Evolutionary conservation across 805 yeast genomes (phyloP).

Genomic region (Starmerella cellae): DNA sequence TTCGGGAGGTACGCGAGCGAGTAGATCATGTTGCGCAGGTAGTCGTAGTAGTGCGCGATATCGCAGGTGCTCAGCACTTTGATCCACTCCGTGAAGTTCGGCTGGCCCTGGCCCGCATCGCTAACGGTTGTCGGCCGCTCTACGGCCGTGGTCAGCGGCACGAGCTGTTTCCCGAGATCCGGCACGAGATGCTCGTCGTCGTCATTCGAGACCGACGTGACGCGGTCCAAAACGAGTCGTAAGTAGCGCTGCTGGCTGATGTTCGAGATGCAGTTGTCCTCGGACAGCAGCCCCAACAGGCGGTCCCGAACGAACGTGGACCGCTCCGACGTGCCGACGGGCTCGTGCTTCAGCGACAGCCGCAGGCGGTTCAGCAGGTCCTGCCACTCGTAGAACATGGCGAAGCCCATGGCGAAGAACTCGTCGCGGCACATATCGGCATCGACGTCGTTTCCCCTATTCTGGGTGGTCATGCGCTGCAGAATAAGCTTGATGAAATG

Average conservation of each 20-base stretch:
- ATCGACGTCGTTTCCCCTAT: not conserved
- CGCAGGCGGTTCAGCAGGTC: not conserved
- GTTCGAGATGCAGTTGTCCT: not conserved
- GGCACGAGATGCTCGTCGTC: no score
- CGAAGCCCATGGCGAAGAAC: not conserved
- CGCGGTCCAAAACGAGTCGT: not conserved
- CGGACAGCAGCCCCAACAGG: not conserved
- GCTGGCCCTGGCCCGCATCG: no score
- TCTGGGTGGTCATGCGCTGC: not conserved
- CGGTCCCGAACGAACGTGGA: not conserved
- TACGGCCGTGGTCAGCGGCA: not conserved
- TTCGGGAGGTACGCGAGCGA: not conserved
- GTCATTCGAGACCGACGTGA: not conserved
- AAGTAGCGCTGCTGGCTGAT: not conserved
- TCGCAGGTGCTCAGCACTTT: not conserved
- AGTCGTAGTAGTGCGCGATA: not conserved
- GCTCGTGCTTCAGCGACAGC: not conserved
- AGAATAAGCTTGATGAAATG: not conserved
- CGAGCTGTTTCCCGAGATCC: not conserved
- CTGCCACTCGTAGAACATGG: slow-evolving; percentile 1
- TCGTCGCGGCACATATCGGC: not conserved
- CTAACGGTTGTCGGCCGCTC: no score
- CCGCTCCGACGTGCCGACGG: not conserved
- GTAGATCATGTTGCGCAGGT: not conserved
- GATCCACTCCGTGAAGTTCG: not conserved